Conservation (phyloP, 768 basidiomycete species). For the Psilocybe tampanensis region DNA sequence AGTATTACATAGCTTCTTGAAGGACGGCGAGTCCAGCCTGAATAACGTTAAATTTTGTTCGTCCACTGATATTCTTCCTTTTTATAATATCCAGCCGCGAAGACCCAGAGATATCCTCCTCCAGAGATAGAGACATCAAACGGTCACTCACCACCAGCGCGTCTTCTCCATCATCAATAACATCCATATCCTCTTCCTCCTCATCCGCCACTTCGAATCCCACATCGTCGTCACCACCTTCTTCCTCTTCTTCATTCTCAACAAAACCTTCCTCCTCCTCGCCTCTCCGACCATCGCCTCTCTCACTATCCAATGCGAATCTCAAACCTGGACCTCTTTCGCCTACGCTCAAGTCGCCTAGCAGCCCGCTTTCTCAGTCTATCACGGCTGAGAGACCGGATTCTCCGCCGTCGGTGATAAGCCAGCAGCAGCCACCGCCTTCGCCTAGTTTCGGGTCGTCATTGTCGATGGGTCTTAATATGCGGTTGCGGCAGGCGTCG, state of each 20-base stretch:
- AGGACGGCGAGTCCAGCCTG: no score
- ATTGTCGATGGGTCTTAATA: conserved; percentile 15
- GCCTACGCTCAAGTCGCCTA: conserved; percentile 17
- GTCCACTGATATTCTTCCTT: background rate
- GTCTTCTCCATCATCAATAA: conserved; percentile 10
- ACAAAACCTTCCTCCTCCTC: conserved; percentile 22
- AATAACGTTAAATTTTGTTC: background rate
- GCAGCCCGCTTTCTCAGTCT: conserved; percentile 37
- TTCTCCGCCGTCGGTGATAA: background rate
- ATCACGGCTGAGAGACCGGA: conserved; percentile 1
- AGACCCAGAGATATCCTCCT: background rate
- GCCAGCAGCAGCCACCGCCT: conserved; percentile 7
- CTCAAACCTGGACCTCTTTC: background rate
- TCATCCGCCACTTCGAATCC: no score
- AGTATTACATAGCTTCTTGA: no score
- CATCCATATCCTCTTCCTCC: conserved; percentile 21
- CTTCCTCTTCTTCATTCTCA: conserved; percentile 16
- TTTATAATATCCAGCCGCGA: conserved; percentile 2
- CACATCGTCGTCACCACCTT: conserved; percentile 19
- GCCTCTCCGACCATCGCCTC: conserved; percentile 41
- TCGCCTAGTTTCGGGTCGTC: conserved; percentile 22
- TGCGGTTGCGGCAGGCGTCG: conserved; percentile 23
- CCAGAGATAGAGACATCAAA: conserved; percentile 9
- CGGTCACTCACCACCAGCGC: conserved; percentile 5
- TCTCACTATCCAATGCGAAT: conserved; percentile 44